Base-by-base conservation (phyloP, 1,284 basidiomycete species). In the Phlebopus sp. region DNA sequence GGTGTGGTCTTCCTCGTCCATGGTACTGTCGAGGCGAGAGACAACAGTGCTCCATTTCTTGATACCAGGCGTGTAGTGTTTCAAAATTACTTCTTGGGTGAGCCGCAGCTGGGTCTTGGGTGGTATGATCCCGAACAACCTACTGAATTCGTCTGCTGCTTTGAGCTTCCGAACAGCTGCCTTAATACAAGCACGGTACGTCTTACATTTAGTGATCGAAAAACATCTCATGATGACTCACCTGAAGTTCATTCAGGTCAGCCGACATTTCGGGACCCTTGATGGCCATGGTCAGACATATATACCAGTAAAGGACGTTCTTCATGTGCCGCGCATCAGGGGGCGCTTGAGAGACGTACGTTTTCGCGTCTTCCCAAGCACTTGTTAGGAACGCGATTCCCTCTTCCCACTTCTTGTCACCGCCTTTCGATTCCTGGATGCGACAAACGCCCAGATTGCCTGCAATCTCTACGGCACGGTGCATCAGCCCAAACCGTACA, bases 281-380 rank as follows among this genome's bases (percentile, higher is more conserved):
- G 39, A 79, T 62, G 1, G 74, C 66, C 17, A 84, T 62, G 2
- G 70, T 73, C 29, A 83, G 68, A 10, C 78, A 57, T n/a, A 82
- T 73, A 55, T 74, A 75, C 80, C 80, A 82, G 55, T 79, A 77
- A 3, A 77, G 56, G 11, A 82, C 71, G 31, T 69, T 75, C 60
- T 74, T 75, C 73, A 81, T 77, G 55, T 81, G 71, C 21, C 78
- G 67, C 37, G 76, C 76, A 56, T 84, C 82, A 1, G 83, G 82
- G 0, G 82, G 79, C 0, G 80, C 80, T 39, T 76, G 64, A 0
- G 68, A 62, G 1, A 81, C 68, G 57, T 77, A 85, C 7, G 66
- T 64, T 54, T 77, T 78, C 11, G 81, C 72, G 54, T 85, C 82
- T 30, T 84, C 80, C 51, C 74, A 60, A 1, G 82, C 79, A 29